Base-by-base conservation (phyloP, 768 basidiomycete genomes). In the Gloeopeniophorella convolvens region DNA sequence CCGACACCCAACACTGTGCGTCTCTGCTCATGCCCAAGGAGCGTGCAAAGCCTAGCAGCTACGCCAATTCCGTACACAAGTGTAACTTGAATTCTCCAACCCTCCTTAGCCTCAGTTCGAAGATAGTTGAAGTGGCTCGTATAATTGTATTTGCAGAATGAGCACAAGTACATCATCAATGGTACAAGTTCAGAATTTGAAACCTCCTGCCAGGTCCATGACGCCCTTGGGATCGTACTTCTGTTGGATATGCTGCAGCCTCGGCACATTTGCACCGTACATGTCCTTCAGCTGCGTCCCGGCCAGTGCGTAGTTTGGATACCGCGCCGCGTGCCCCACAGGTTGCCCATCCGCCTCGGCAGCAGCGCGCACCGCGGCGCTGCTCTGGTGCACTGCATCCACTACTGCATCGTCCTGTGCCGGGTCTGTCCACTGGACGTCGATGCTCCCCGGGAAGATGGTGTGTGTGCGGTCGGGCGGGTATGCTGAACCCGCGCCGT, bases 171-270 rank as follows among this genome's bases (percentile, higher is more conserved):
- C n/a, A n/a, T n/a, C n/a, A n/a, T n/a, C n/a, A n/a, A n/a, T n/a
- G n/a, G n/a, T n/a, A n/a, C n/a, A n/a, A n/a, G n/a, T n/a, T n/a
- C n/a, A 45, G 1, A 45, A 32, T 63, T 80, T 82, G 62, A 74
- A 83, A 4, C 82, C 83, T 6, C 81, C 82, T 23, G 82, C 72
- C 20, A 83, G 72, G n/a, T 72, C 75, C 80, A 85, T 84, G 39
- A 83, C 71, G 57, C 78, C 72, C 5, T 65, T 42, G 0, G 82
- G 82, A 61, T 85, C 83, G 45, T 77, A 68, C 13, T 39, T 42
- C 44, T 51, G 58, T 59, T 76, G 78, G 12, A 82, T 60, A 7
- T 44, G 51, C 48, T 60, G 50, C 49, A 83, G 56, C 40, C 35
- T 62, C 9, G 61, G 60, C 1, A 84, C 46, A 53, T 81, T 78